Conservation (phyloP, 1,139 yeast genomes). For the Pneumocystis wakefieldiae region DNA sequence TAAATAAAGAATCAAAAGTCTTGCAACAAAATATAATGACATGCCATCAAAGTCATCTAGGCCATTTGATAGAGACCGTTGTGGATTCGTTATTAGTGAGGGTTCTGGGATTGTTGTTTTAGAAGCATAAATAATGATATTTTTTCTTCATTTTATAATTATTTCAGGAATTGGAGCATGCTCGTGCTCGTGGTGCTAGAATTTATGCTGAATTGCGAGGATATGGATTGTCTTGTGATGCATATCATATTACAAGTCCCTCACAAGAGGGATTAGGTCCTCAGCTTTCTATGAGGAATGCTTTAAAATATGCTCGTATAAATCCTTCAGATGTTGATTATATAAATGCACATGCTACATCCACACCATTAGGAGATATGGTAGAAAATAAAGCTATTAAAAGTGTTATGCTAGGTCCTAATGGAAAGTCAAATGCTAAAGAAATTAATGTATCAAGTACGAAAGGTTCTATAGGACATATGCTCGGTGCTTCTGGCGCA, state of each 20-base stretch:
- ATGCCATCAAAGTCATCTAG: slow-evolving; percentile 55
- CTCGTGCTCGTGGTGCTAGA: slow-evolving; percentile 42
- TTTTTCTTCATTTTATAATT: background rate
- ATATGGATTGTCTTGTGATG: slow-evolving; percentile 86
- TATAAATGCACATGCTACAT: slow-evolving; percentile 93
- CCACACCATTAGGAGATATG: slow-evolving; percentile 74
- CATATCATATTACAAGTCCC: slow-evolving; percentile 87
- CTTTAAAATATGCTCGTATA: slow-evolving; percentile 38
- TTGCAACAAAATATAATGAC: slow-evolving; percentile 49
- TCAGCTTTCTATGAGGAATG: slow-evolving; percentile 62
- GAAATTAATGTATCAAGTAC: slow-evolving; percentile 52
- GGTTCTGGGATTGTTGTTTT: slow-evolving; percentile 74
- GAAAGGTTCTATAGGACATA: slow-evolving; percentile 86
- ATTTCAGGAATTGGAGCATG: slow-evolving; percentile 59
- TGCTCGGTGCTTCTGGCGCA: slow-evolving; percentile 92
- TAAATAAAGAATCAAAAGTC: slow-evolving; percentile 51
- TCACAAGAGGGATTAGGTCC: slow-evolving; percentile 75
- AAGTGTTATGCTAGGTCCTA: slow-evolving; percentile 26
- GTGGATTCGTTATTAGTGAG: slow-evolving; percentile 87
- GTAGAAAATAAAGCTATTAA: slow-evolving; percentile 73
- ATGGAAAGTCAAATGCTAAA: slow-evolving; percentile 11
- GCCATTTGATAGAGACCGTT: slow-evolving; percentile 68
- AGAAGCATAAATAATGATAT: slow-evolving; percentile 3
- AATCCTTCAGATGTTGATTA: slow-evolving; percentile 43
- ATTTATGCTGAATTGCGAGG: slow-evolving; percentile 76